These are phyloP conservation scores for Hygrocybe coccinea DNA, from an alignment of 768 basidiomycete genomes.

Conservation along the genomic window DNA sequence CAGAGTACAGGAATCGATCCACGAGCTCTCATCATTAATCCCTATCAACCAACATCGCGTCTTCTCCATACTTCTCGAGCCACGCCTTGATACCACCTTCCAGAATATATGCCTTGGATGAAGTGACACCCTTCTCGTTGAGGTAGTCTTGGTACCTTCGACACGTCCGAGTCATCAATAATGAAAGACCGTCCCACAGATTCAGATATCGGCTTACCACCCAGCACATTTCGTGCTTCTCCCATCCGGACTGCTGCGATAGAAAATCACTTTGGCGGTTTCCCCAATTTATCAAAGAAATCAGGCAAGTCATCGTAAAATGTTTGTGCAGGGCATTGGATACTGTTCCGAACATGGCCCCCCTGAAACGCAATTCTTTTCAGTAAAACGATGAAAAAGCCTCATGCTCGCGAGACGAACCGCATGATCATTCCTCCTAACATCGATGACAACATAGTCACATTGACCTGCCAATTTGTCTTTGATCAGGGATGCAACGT, in stretches of 20 bases:
- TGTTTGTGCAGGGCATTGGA: conserved; percentile 45
- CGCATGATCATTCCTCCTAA: conserved; percentile 42
- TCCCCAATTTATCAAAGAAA: conserved; percentile 40
- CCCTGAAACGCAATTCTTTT: conserved; percentile 31
- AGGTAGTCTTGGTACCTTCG: conserved; percentile 50
- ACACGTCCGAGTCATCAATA: background rate
- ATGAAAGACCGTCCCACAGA: background rate
- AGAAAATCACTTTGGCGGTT: conserved; percentile 46
- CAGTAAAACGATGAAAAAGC: background rate
- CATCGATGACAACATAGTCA: conserved; percentile 45
- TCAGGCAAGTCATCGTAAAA: conserved; percentile 42
- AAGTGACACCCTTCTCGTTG: conserved; percentile 23
- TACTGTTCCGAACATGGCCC: conserved; percentile 49
- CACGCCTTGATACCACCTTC: conserved; percentile 43
- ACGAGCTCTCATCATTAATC: too few relatives aligned
- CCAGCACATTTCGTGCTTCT: conserved; percentile 51
- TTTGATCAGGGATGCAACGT: conserved; percentile 35
- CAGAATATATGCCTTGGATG: conserved; percentile 40
- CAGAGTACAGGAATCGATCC: too few relatives aligned
- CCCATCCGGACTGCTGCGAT: conserved; percentile 48
- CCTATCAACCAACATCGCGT: conserved; percentile 27
- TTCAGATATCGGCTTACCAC: conserved; percentile 35
- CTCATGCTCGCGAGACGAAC: conserved; percentile 25
- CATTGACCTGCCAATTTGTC: background rate
- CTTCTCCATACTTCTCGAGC: conserved; percentile 31